These are phyloP conservation scores for Ceratocystis papillata DNA, from an alignment of 2,329 filamentous ascomycete species.

Conservation along the genomic window DNA sequence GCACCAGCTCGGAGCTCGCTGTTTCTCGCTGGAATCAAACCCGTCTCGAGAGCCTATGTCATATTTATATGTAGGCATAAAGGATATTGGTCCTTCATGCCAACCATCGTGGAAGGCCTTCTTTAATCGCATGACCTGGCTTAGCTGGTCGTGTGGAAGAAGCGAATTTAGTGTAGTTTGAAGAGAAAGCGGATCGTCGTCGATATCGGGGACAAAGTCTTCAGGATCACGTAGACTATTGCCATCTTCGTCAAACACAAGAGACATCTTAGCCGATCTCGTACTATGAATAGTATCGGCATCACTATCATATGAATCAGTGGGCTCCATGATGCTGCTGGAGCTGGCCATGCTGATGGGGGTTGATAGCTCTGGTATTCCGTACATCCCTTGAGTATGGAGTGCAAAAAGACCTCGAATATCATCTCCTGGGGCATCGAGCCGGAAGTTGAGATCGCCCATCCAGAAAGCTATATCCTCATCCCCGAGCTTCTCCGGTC, in stretches of 20 bases:
- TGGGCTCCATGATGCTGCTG: slow-evolving; percentile 25
- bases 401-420: slow-evolving; percentile 74
- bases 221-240: slow-evolving; percentile 47
- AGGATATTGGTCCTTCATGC: slow-evolving; percentile 77
- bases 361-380: slow-evolving; percentile 32
- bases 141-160: slow-evolving; percentile 80
- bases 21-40: slow-evolving; percentile 94
- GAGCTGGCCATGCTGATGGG: slow-evolving; percentile 31
- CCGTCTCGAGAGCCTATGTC: slow-evolving; percentile 85
- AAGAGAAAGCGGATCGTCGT: slow-evolving; percentile 71
- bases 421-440: slow-evolving; percentile 81
- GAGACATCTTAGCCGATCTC: slow-evolving; percentile 19
- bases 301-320: slow-evolving; percentile 26
- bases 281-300: slow-evolving; percentile 22
- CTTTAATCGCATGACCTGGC: slow-evolving; percentile 58
- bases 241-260: slow-evolving; percentile 16
- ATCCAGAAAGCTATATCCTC: slow-evolving; percentile 96
- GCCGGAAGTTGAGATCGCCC: slow-evolving; percentile 87
- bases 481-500: slow-evolving; percentile 62
- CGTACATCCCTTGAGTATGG: slow-evolving; percentile 71
- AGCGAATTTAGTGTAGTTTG: slow-evolving; percentile 82
- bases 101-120: slow-evolving; percentile 86
- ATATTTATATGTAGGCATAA: slow-evolving; percentile 95
- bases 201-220: slow-evolving; percentile 55
- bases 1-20: slow-evolving; percentile 88